Evolutionary conservation across 108 stramenopile genomes (phyloP), one percentile per base, ranked within the genome.

Genomic region (Skeletonema menzelii): DNA sequence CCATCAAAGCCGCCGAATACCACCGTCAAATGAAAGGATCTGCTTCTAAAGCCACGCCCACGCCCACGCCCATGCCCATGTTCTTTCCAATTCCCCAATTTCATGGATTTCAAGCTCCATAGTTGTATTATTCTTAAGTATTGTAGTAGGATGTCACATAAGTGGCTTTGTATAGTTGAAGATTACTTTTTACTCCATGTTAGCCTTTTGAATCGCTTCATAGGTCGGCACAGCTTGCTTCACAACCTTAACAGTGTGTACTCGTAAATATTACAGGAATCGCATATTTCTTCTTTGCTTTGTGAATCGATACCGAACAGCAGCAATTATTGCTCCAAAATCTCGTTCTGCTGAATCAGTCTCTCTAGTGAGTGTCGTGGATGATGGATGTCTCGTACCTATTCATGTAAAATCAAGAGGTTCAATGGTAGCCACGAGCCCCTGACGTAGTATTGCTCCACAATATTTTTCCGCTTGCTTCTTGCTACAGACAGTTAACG

Each of bases 201-300:
- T 53, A 22, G 49, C 49, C 19, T 53, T 53, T 32, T 60, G n/a
- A 8, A 95, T 90, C 5, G 94, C 95, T 62, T 98, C 96, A 75
- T 90, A 83, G 1, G 96, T 73, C 22, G 67, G 27, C 5, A 87
- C 24, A 6, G 93, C 94, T 57, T 97, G 92, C 47, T 73, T 85
- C 1, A 84, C 63, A 1, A 75, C 91, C 56, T 82, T 84, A 31
- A 98, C 97, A 70, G 97, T 94, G 74, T 98, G 98, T 17, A 98
- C 98, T 42, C 98, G 87, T 6, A 98, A 66, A 98, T 86, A 56
- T 82, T 91, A 62, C 94, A 76, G 8, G 79, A 59, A 8, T 59
- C 79, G 8, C 28, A 24, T 1, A 49, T 59, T 42, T 59, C 35
- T 37, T 61, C 69, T 27, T 75, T 82, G 37, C 83, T 67, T 66